Evolutionary conservation across 257 asterid genomes (phyloP).

Genomic region (Agastache rugosa): DNA sequence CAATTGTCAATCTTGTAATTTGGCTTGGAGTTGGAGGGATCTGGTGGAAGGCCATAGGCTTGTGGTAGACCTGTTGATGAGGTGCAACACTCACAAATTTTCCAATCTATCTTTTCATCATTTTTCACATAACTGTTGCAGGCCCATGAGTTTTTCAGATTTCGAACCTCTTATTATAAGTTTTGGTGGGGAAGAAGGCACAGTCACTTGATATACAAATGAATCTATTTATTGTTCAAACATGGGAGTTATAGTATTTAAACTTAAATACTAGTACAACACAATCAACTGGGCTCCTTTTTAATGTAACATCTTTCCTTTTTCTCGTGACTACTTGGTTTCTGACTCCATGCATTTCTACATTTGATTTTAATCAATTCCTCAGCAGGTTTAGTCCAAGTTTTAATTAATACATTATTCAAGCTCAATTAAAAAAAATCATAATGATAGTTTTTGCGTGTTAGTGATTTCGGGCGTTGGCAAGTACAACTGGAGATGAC

Average conservation of each 20-base stretch:
- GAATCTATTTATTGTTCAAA: neutral
- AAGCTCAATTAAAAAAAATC: too few relatives aligned
- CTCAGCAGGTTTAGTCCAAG: too few relatives aligned
- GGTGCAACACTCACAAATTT: neutral
- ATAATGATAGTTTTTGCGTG: too few relatives aligned
- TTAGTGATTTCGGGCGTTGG: too few relatives aligned
- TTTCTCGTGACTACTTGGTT: neutral
- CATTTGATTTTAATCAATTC: neutral
- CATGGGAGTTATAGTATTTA: neutral
- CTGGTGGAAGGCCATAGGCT: conserved; percentile 95
- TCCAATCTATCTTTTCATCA: neutral
- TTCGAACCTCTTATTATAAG: neutral
- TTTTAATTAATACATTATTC: too few relatives aligned
- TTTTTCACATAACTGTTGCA: neutral
- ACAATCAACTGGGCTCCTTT: neutral
- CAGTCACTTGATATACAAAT: neutral
- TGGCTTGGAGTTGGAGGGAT: conserved; percentile 95
- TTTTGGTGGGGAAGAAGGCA: neutral
- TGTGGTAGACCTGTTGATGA: conserved; percentile 59
- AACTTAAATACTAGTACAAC: neutral
- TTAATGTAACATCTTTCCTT: neutral
- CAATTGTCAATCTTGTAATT: conserved; percentile 75
- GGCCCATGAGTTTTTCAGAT: conserved; percentile 5
- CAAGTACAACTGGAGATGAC: too few relatives aligned
- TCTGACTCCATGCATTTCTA: neutral